Evolutionary conservation across 2,329 filamentous ascomycete genomes (phyloP).

Genomic region (Hymenoscyphus linearis): DNA sequence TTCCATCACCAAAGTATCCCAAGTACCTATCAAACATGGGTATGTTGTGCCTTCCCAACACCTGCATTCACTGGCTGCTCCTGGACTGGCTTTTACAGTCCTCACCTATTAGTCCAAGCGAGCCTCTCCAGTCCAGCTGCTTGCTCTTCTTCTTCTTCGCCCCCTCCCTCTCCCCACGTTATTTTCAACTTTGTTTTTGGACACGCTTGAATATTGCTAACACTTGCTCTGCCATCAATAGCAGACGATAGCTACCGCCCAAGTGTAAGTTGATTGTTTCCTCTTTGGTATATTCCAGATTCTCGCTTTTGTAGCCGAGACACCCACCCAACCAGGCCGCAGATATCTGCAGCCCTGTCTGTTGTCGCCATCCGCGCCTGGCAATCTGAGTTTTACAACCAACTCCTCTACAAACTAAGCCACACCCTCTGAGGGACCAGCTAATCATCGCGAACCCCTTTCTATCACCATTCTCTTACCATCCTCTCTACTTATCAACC

Average conservation of each 20-base stretch:
- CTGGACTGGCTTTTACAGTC: not conserved
- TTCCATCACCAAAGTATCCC: slow-evolving; percentile 11
- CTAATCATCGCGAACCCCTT: slow-evolving; percentile 5
- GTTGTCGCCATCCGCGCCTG: slow-evolving; percentile 5
- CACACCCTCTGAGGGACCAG: slow-evolving; percentile 16
- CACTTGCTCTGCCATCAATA: not conserved
- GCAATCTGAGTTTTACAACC: slow-evolving; percentile 3
- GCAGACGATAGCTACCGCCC: slow-evolving; percentile 15
- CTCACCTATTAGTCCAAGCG: not conserved
- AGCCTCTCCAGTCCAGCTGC: not conserved
- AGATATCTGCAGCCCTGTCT: slow-evolving; percentile 9
- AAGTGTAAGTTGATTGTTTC: slow-evolving; percentile 8
- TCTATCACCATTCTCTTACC: not conserved
- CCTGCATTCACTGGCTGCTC: slow-evolving; percentile 8
- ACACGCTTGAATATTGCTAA: slow-evolving; percentile 4
- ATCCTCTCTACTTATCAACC: not conserved
- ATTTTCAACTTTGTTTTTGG: not conserved
- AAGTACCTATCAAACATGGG: slow-evolving; percentile 14
- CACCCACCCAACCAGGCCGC: not conserved
- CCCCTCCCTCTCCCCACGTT: slow-evolving; percentile 3
- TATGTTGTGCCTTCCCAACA: slow-evolving; percentile 11
- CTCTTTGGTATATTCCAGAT: not conserved
- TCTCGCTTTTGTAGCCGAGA: not conserved
- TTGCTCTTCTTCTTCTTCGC: slow-evolving; percentile 5
- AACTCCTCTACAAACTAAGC: slow-evolving; percentile 9